Evolutionary conservation across 805 yeast genomes (phyloP).

Genomic region (Wickerhamomyces canadensis): DNA sequence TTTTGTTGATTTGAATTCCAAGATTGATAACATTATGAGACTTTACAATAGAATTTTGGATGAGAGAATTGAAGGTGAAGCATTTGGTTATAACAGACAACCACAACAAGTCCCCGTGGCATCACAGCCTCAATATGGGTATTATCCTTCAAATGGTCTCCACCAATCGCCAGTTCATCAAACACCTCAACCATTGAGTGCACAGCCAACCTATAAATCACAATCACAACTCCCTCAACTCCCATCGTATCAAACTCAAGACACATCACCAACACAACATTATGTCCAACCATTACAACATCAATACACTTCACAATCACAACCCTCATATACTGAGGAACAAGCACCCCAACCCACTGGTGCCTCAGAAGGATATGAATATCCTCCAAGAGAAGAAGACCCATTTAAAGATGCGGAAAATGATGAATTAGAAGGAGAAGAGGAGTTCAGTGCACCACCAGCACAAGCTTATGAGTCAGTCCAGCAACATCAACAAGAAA

Average conservation of each 20-base stretch:
- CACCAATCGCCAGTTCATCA: constrained; percentile 1
- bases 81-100: constrained; percentile 2
- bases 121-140: constrained; percentile 19
- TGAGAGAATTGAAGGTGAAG: constrained; percentile 37
- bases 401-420: constrained; percentile 7
- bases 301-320: background rate
- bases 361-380: constrained; percentile 1
- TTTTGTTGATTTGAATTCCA: constrained; percentile 68
- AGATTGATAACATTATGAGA: constrained; percentile 67
- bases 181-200: constrained; percentile 2
- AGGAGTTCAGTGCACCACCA: constrained; percentile 18
- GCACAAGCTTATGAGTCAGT: constrained; percentile 2
- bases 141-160: background rate
- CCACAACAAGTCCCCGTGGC: constrained; percentile 5
- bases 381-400: constrained; percentile 4
- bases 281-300: constrained; percentile 7
- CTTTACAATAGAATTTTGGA: constrained; percentile 77
- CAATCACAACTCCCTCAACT: background rate
- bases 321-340: background rate
- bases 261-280: constrained; percentile 2
- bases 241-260: background rate
- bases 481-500: constrained; percentile 5
- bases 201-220: background rate
- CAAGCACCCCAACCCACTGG: background rate
- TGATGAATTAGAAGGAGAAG: constrained; percentile 15